phyloP scores from a whole-genome alignment of 2,329 filamentous ascomycete species.

The Dryadomyces quercus-mongolicae region DNA sequence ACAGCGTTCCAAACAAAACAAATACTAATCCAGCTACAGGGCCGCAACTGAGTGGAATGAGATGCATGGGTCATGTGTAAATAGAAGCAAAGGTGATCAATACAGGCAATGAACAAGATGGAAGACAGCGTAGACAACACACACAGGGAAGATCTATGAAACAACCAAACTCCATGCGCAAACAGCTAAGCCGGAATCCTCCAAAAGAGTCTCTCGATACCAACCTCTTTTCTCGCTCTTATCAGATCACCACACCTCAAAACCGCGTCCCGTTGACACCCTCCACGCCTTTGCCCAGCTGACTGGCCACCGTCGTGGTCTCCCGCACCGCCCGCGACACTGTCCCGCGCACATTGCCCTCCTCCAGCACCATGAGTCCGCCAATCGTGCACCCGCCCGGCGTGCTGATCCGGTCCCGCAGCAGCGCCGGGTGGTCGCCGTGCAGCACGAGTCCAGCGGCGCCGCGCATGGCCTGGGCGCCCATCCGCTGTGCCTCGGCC shows the following conservation, averaged over 20 bases:
- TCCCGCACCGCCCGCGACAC: slow-evolving; percentile 59
- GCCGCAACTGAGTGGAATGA: neutral
- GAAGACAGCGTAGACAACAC: no score
- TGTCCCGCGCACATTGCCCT: slow-evolving; percentile 55
- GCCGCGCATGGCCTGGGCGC: slow-evolving; percentile 66
- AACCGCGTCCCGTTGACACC: slow-evolving; percentile 34
- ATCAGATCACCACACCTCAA: no score
- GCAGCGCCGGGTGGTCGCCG: slow-evolving; percentile 63
- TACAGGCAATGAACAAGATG: neutral
- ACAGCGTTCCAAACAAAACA: no score
- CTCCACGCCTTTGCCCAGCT: slow-evolving; percentile 45
- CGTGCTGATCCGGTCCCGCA: slow-evolving; percentile 66
- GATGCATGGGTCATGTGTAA: neutral
- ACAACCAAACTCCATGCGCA: no score
- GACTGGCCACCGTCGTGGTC: slow-evolving; percentile 56
- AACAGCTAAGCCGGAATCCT: no score
- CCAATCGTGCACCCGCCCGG: slow-evolving; percentile 70
- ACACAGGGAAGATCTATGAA: no score
- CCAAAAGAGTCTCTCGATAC: no score
- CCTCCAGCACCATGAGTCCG: slow-evolving; percentile 61
- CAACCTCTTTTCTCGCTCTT: no score
- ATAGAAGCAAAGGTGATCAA: neutral
- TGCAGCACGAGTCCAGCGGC: slow-evolving; percentile 53
- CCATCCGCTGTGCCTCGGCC: slow-evolving; percentile 63
- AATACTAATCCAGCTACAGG: neutral